These are phyloP conservation scores for Forsythia suspensa DNA, from an alignment of 257 asterid genomes.

Conservation along the genomic window DNA sequence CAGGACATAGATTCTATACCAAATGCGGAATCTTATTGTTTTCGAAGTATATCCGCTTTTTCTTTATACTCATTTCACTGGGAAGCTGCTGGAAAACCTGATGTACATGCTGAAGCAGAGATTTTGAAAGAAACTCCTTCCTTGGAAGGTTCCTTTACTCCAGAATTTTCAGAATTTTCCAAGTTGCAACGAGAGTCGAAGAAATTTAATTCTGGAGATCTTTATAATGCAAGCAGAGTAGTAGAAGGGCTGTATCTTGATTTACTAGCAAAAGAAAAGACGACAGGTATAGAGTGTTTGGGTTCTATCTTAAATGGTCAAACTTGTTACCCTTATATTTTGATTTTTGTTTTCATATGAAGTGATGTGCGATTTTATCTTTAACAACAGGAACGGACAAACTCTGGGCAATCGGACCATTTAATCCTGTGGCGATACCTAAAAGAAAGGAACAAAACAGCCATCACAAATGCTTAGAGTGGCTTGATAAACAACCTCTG, in stretches of 20 bases:
- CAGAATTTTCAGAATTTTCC: slow-evolving; percentile 34
- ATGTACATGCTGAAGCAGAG: slow-evolving; percentile 11
- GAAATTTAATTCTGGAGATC: slow-evolving; percentile 29
- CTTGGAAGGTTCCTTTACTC: slow-evolving; percentile 29
- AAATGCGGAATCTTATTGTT: slow-evolving; percentile 45
- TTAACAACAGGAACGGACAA: slow-evolving; percentile 3
- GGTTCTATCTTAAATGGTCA: too few species aligned
- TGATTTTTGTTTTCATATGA: background rate
- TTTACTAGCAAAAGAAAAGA: slow-evolving; percentile 25
- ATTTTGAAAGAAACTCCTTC: slow-evolving; percentile 30
- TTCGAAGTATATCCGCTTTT: slow-evolving; percentile 47
- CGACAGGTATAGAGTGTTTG: background rate
- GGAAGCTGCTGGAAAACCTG: slow-evolving; percentile 26
- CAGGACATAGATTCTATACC: slow-evolving; percentile 45
- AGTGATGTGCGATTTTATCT: too few species aligned
- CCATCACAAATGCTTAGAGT: slow-evolving; percentile 33
- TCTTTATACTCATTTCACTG: slow-evolving; percentile 4
- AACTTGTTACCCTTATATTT: background rate
- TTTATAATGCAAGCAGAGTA: slow-evolving; percentile 40
- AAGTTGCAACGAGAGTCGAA: slow-evolving; percentile 14
- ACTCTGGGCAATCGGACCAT: slow-evolving; percentile 61
- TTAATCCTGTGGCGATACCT: slow-evolving; percentile 27
- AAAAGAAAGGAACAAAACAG: background rate
- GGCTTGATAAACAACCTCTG: slow-evolving; percentile 49
- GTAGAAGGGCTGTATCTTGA: slow-evolving; percentile 51